Evolutionary conservation across 495 filamentous ascomycete genomes (phyloP).

Genomic region (Penicillium canariense): DNA sequence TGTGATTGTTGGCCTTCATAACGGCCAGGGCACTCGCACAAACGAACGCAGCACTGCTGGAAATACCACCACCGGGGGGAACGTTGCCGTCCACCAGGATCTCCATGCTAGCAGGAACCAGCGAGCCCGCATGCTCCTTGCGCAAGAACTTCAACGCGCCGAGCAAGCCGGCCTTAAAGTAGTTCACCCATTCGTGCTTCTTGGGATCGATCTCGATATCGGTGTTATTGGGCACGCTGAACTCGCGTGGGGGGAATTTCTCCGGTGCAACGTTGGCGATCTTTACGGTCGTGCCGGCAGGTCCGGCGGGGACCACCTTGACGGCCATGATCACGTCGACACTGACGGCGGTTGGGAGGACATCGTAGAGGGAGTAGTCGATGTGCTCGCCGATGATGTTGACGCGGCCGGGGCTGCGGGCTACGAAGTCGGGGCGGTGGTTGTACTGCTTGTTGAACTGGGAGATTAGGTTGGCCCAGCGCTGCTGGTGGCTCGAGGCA

Average conservation of each 20-base stretch:
- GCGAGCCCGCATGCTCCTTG: constrained; percentile 54
- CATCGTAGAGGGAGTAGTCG: constrained; percentile 95
- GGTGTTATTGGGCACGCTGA: constrained; percentile 62
- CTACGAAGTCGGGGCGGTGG: constrained; percentile 71
- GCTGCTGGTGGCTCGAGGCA: constrained; percentile 39
- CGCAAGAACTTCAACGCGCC: constrained; percentile 78
- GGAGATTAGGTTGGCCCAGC: constrained; percentile 71
- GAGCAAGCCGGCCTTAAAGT: constrained; percentile 88
- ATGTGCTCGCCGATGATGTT: constrained; percentile 99
- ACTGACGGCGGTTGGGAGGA: constrained; percentile 91
- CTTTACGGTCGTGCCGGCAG: constrained; percentile 49
- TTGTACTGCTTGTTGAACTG: constrained; percentile 74
- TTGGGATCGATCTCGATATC: constrained; percentile 80
- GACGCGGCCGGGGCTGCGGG: constrained; percentile 88
- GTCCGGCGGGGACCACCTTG: constrained; percentile 49
- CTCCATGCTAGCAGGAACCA: constrained; percentile 75
- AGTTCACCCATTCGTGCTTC: constrained; percentile 93
- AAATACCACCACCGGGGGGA: constrained; percentile 85
- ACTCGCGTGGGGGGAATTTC: constrained; percentile 76
- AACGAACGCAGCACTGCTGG: constrained; percentile 91
- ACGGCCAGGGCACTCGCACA: constrained; percentile 87
- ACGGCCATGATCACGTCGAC: constrained; percentile 90
- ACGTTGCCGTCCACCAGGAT: constrained; percentile 90
- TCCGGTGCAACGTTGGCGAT: constrained; percentile 75
- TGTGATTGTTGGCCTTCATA: constrained; percentile 80